Percentiles rank a stretch among this genome's conserved stretches.
phyloP scores from a whole-genome alignment of 2,329 filamentous ascomycete species.

The Tolypocladium tundrense region DNA sequence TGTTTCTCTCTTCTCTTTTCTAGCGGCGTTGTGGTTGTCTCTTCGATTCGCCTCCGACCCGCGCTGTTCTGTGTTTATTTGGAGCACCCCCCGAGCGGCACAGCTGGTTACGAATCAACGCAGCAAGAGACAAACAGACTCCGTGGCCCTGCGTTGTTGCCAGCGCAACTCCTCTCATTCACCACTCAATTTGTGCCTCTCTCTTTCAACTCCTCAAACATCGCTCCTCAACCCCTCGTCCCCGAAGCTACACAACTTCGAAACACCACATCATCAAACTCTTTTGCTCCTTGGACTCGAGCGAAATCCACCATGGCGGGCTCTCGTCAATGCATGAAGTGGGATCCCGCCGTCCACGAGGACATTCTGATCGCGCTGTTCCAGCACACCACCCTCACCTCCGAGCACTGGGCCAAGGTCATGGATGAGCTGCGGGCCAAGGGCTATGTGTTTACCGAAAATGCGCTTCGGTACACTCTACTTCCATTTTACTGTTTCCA shows the following conservation, averaged over 20 bases:
- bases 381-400: constrained; percentile 22
- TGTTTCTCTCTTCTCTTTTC: constrained; percentile 1
- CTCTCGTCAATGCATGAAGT: constrained; percentile 22
- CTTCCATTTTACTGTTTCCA: background rate
- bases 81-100: too few relatives aligned
- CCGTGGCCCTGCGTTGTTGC: background rate
- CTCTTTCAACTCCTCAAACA: background rate
- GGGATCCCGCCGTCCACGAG: constrained; percentile 31
- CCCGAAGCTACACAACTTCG: too few relatives aligned
- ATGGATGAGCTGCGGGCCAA: constrained; percentile 24
- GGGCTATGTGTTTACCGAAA: constrained; percentile 29
- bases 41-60: background rate
- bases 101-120: background rate
- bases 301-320: constrained; percentile 12
- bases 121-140: background rate
- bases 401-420: constrained; percentile 22
- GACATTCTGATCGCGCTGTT: constrained; percentile 32
- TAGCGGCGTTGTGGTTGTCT: background rate
- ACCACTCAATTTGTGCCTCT: background rate
- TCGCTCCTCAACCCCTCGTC: background rate
- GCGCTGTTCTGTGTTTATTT: background rate
- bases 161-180: background rate
- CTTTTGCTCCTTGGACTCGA: background rate
- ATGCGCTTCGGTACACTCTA: constrained; percentile 27
- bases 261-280: background rate